Evolutionary conservation across 805 yeast genomes (phyloP), one percentile per base, ranked within the genome.

Genomic region (Saccharomycopsis schoenii): DNA sequence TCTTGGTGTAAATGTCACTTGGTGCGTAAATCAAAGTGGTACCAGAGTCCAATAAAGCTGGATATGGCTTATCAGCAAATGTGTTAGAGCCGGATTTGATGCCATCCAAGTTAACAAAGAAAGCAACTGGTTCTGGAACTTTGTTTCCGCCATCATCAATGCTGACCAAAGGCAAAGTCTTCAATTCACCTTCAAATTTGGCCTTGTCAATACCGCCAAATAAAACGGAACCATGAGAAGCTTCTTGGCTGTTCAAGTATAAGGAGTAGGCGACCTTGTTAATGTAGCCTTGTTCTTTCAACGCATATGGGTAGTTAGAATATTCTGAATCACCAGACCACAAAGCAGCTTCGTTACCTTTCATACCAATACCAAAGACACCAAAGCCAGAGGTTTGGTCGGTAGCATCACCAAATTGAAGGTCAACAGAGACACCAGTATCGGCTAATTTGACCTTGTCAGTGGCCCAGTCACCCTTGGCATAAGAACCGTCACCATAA

Each of bases 341-440:
- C 6, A 72, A 70, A 10, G 78, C 68, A 2, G 81, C 76, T 71
- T 91, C 96, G 60, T 88, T 76, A 14, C 84, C 88, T 8, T 81
- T 73, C 59, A 86, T 75, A 10, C 94, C 93, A 64, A 88, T 82
- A 29, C 92, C 91, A 42, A 88, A 72, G 60, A 94, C 92, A 59
- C 58, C 59, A 17, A 17, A 21, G 5, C 59, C 61, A 24, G 50
- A 55, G 8, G 58, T 68, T 40, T 51, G 59, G 8, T 47, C 21
- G 24, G 63, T 61, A 17, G 61, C 63, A 56, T 55, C 59, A 24
- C 59, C 63, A 34, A 61, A 61, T 21, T 55, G 42, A 6, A 55
- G 37, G 29, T 58, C 43, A 47, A 47, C 52, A 19, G 29, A 34
- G 24, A 58, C 57, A n/a, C 36, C 29, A 11, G 12, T 50, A 11